Evolutionary conservation across 1,284 basidiomycete species (phyloP).

Genomic region (Ganoderma multipileum): DNA sequence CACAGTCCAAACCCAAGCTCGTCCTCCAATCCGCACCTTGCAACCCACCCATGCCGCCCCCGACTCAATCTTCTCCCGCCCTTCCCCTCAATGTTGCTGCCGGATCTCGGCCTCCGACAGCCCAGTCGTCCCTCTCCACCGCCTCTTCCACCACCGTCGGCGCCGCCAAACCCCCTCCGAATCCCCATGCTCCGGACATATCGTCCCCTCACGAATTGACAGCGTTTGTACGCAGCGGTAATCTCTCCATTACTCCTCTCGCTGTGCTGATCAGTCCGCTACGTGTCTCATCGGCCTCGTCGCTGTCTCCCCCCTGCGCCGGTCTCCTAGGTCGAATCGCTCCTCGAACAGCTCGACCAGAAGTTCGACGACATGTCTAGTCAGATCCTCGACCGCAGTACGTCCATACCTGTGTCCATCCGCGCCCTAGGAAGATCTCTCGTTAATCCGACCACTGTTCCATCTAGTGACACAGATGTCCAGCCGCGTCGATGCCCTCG

Average conservation of each 20-base stretch:
- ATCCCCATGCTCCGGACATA: constrained; percentile 54
- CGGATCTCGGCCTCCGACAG: constrained; percentile 34
- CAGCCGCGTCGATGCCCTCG: constrained; percentile 79
- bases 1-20: not conserved
- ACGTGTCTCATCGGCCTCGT: constrained; percentile 16
- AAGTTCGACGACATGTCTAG: constrained; percentile 87
- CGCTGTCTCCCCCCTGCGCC: constrained; percentile 5
- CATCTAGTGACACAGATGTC: constrained; percentile 85
- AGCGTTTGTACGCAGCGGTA: constrained; percentile 67
- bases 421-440: constrained; percentile 16
- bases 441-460: not conserved
- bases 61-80: constrained; percentile 34
- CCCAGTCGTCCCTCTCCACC: constrained; percentile 29
- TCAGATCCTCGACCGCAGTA: constrained; percentile 83
- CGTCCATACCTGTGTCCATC: constrained; percentile 38
- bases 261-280: constrained; percentile 19
- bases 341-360: constrained; percentile 77
- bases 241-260: constrained; percentile 13
- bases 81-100: constrained; percentile 39
- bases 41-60: constrained; percentile 25
- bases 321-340: constrained; percentile 68
- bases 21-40: not conserved
- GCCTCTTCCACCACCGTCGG: constrained; percentile 29
- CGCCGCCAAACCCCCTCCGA: constrained; percentile 28
- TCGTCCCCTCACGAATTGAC: constrained; percentile 86